A percentile compares a stretch with the other conserved stretches of the same genome.
Conservation (phyloP, 2,329 filamentous ascomycete genomes). For the Fusarium dlaminii region DNA sequence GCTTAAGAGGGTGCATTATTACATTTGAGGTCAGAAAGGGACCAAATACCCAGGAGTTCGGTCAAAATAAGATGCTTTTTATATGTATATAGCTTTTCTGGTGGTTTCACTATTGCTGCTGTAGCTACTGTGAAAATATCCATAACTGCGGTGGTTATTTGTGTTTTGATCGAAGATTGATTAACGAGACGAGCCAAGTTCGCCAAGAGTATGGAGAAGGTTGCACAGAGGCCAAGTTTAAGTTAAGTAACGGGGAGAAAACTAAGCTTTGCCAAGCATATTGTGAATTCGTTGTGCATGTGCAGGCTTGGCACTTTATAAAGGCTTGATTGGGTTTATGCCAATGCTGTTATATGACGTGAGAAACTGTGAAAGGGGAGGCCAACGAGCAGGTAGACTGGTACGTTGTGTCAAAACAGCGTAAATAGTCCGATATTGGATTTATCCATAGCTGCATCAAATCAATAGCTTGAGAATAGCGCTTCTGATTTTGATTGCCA, state of each 20-base stretch:
- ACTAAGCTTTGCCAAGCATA: slow-evolving; percentile 48
- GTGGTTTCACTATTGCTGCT: background rate
- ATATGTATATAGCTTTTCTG: background rate
- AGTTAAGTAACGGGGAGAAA: slow-evolving; percentile 9
- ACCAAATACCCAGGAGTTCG: slow-evolving; percentile 43
- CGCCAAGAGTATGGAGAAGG: slow-evolving; percentile 36
- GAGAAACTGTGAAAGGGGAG: background rate
- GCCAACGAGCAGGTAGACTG: background rate
- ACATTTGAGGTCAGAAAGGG: slow-evolving; percentile 36
- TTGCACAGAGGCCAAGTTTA: slow-evolving; percentile 29
- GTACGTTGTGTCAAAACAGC: background rate
- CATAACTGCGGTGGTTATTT: background rate
- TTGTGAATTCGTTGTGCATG: slow-evolving; percentile 15
- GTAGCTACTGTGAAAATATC: background rate
- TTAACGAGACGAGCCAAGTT: slow-evolving; percentile 3
- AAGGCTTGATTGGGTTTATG: slow-evolving; percentile 31
- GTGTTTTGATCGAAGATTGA: background rate
- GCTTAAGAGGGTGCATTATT: slow-evolving; percentile 18
- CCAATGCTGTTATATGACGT: slow-evolving; percentile 19
- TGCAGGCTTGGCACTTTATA: slow-evolving; percentile 38
- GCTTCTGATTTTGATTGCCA: background rate
- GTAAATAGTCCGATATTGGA: background rate
- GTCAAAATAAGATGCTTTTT: background rate
- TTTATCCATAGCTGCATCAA: background rate
- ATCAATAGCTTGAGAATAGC: background rate